Base-by-base conservation (phyloP, 202 grass and related monocot species). In the Carex arenaria region DNA sequence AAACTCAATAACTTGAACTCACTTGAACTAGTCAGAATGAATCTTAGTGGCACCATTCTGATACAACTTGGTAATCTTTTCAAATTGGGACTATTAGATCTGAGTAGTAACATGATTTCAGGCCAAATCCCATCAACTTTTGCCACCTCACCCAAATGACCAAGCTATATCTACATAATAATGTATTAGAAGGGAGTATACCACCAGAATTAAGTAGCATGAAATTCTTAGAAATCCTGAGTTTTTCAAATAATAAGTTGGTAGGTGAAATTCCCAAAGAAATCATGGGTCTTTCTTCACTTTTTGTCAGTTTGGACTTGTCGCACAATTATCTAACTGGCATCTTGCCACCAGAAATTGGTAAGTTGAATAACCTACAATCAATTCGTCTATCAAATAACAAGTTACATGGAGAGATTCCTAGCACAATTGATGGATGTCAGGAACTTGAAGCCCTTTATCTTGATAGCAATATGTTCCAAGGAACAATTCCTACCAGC, bases 131-230 rank as follows among this genome's bases (percentile, higher is more conserved):
- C 90, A 40, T 18, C 13, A 53, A 72, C 59, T 32, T 42, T 92
- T 3, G 68, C 31, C 10, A 80, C 55, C 85, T 89, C 15, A 67
- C 76, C 3, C 23, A 26, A 20, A 49, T 92, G 40, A 43, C 0
- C 60, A 0, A 5, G 8, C 56, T 92, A 47, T 40, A 22, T 30
- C 38, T 92, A 14, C 8, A 51, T 19, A 12, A 40, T 63, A 89
- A 92, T 18, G 0, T 55, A 17, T 17, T 92, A 3, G 10, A 62
- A 20, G 90, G 90, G 79, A 78, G 75, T 38, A 92, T 92, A 67
- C 87, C 64, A 17, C 87, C 64, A 17, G 79, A 73, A 28, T 76
- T 92, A 73, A 72, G 55, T 22, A 76, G 6, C 4, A 84, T 89
- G 81, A 70, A 66, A 11, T 57, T 36, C 47, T 64, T 92, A 38